Base-by-base conservation (phyloP, 257 asterid genomes). In the Primulina eburnea region DNA sequence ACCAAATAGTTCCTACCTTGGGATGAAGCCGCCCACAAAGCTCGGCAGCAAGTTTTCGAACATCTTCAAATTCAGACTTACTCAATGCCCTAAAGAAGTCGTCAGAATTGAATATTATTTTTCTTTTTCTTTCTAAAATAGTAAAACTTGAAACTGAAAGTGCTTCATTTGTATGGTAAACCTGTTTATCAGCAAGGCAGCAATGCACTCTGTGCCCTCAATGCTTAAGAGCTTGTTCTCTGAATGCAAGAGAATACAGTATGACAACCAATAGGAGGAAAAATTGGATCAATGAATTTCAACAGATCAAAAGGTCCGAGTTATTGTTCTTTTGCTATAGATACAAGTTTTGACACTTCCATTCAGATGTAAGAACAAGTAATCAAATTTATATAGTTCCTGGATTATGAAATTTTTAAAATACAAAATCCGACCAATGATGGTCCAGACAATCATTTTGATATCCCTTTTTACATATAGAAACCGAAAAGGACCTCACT, bases 11-110 rank as follows among this genome's bases (percentile, higher is more conserved):
- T 50, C 58, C 83, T 79, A 89, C 98, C 80, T 85, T 67, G 14
- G 97, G 97, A 75, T 90, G 95, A 73, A 90, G 86, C 76, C 95
- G 78, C 71, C 97, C 98, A 77, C 96, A 92, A 52, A 92, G 97
- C 81, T 90, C 98, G 4, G 98, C 93, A 53, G 97, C 95, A 74
- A 92, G 96, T 80, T 87, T 92, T 47, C 96, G 91, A 73, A 88
- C 97, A 80, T 92, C 97, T 87, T 90, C 96, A 68, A 80, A 88
- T 78, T 92, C 97, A 62, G 78, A 76, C 74, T 84, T 84, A 60
- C 80, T 85, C 73, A 88, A 80, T 32, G 95, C 95, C 86, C 98
- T 92, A 76, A 65, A 69, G 9, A 70, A 68, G 72, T 77, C 34
- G 56, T 55, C 47, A 56, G 30, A 14, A 53, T n/a, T 59, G 53